Percentiles rank a stretch among this genome's conserved stretches.
phyloP scores from a whole-genome alignment of 495 filamentous ascomycete species.

The Aspergillus affinis region DNA sequence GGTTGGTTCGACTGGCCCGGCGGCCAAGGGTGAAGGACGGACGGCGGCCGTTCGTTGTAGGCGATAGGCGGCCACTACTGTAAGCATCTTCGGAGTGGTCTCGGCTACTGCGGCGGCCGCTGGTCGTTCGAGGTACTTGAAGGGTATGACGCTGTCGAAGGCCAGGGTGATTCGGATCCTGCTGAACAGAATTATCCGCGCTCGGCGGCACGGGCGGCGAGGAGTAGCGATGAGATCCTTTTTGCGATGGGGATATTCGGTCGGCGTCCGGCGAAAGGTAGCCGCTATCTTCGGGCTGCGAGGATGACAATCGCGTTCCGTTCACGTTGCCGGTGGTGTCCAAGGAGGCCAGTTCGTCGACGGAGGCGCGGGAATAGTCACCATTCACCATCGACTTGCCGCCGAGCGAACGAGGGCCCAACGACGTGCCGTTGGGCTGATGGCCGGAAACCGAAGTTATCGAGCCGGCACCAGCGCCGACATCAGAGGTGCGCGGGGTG shows the following conservation, averaged over 20 bases:
- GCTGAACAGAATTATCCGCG: slow-evolving; percentile 37
- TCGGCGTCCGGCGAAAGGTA: slow-evolving; percentile 42
- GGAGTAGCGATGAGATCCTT: slow-evolving; percentile 66
- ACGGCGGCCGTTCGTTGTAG: slow-evolving; percentile 65
- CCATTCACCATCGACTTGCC: slow-evolving; percentile 44
- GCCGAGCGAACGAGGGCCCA: slow-evolving; percentile 27
- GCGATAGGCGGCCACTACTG: slow-evolving; percentile 81
- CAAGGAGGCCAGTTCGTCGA: slow-evolving; percentile 32
- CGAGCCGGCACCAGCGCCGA: slow-evolving; percentile 33
- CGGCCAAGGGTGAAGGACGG: slow-evolving; percentile 80
- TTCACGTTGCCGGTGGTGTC: slow-evolving; percentile 31
- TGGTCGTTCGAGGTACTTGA: slow-evolving; percentile 70
- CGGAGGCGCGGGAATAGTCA: slow-evolving; percentile 35
- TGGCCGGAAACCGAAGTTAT: slow-evolving; percentile 30
- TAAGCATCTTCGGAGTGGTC: slow-evolving; percentile 64
- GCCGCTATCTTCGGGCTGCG: slow-evolving; percentile 35
- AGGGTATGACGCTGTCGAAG: slow-evolving; percentile 85
- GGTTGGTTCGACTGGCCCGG: slow-evolving; percentile 77
- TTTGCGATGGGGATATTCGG: slow-evolving; percentile 39
- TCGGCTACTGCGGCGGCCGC: slow-evolving; percentile 51
- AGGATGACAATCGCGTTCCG: slow-evolving; percentile 32
- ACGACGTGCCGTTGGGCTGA: slow-evolving; percentile 34
- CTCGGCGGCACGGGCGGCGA: slow-evolving; percentile 65
- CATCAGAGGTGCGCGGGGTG: slow-evolving; percentile 33
- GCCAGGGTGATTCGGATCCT: slow-evolving; percentile 33